Conservation (phyloP, 2,329 filamentous ascomycete species). For the Claviceps humidiphila region DNA sequence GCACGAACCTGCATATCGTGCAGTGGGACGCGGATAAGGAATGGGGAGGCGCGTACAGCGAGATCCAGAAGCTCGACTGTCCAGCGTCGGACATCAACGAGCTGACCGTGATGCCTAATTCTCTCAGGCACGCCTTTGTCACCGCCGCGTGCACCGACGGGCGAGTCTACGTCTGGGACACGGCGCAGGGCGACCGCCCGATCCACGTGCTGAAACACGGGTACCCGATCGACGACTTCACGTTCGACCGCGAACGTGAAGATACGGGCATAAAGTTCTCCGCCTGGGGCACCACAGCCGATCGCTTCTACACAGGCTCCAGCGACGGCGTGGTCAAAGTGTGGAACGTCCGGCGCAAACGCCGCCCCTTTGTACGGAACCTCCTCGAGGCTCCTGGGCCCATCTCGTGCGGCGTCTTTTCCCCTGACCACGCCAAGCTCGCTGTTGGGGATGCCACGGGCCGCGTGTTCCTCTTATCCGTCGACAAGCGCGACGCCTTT, state of each 20-base stretch:
- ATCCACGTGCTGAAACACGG: constrained; percentile 44
- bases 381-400: constrained; percentile 42
- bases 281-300: constrained; percentile 43
- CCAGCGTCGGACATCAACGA: constrained; percentile 49
- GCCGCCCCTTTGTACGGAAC: constrained; percentile 34
- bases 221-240: constrained; percentile 24
- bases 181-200: constrained; percentile 38
- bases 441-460: constrained; percentile 49
- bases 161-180: constrained; percentile 51
- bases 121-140: constrained; percentile 34
- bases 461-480: constrained; percentile 40
- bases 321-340: constrained; percentile 50
- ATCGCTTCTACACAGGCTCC: constrained; percentile 49
- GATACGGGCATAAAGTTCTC: constrained; percentile 52
- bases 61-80: constrained; percentile 45
- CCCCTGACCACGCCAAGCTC: constrained; percentile 39
- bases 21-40: constrained; percentile 15
- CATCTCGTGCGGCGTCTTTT: constrained; percentile 46
- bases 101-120: constrained; percentile 44
- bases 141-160: constrained; percentile 50
- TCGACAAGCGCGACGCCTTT: constrained; percentile 30
- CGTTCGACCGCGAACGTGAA: constrained; percentile 35
- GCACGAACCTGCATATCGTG: constrained; percentile 47
- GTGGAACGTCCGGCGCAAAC: constrained; percentile 42
- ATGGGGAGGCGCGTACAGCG: constrained; percentile 20